Percentiles rank a stretch among this genome's conserved stretches.
phyloP scores from a whole-genome alignment of 2,329 filamentous ascomycete species.

The Colletotrichum tanaceti region DNA sequence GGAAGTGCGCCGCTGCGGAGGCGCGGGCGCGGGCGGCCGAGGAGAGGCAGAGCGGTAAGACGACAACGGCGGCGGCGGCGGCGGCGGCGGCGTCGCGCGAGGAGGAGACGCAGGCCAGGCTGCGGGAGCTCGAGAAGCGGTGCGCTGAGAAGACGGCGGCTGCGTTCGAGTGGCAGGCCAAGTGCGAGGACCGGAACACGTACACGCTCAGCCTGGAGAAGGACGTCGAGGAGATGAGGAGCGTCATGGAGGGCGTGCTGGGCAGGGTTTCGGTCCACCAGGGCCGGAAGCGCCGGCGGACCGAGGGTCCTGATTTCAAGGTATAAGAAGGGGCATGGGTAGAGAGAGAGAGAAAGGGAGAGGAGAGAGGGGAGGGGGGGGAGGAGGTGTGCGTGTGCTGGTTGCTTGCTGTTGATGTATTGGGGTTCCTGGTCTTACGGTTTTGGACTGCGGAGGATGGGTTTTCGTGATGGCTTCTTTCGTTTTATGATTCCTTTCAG shows the following conservation, averaged over 20 bases:
- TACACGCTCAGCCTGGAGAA: constrained; percentile 3
- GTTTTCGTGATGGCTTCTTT: no score
- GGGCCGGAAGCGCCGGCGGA: constrained; percentile 14
- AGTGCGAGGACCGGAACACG: no score
- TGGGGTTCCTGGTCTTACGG: no score
- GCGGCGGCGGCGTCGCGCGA: not conserved
- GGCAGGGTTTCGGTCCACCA: constrained; percentile 14
- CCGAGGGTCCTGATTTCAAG: constrained; percentile 8
- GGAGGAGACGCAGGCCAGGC: not conserved
- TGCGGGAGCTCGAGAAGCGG: not conserved
- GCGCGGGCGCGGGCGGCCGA: no score
- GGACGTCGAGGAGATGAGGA: constrained; percentile 18
- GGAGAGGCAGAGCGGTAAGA: no score
- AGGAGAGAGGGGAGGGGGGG: no score
- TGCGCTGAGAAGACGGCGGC: not conserved
- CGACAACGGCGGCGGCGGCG: no score
- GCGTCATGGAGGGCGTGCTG: not conserved
- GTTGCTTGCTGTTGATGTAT: no score
- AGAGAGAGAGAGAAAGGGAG: no score
- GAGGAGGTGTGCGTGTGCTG: no score
- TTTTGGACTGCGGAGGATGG: no score
- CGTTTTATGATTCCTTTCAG: no score
- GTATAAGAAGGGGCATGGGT: not conserved
- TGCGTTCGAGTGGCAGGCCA: not conserved
- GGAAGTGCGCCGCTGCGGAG: not conserved